Evolutionary conservation across 768 basidiomycete genomes (phyloP).

Genomic region (Lactarius vividus): DNA sequence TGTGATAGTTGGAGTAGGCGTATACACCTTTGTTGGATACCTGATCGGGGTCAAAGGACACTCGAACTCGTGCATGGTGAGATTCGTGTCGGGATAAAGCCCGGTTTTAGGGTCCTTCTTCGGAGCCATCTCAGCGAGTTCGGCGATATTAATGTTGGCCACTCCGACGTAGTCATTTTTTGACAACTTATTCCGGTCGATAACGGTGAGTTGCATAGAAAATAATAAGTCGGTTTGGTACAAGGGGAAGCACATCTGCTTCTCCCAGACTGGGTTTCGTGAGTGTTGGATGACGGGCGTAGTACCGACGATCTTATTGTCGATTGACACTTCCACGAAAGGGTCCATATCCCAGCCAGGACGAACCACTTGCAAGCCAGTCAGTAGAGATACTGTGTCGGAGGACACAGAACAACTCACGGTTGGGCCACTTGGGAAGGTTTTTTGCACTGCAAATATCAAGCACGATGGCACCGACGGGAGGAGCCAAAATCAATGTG

Average conservation of each 20-base stretch:
- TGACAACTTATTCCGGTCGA: slow-evolving; percentile 95
- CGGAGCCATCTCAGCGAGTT: slow-evolving; percentile 41
- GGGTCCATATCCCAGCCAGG: slow-evolving; percentile 97
- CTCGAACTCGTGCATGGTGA: slow-evolving; percentile 69
- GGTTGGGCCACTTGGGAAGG: slow-evolving; percentile 81
- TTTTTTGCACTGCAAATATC: slow-evolving; percentile 84
- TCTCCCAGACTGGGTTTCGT: slow-evolving; percentile 87
- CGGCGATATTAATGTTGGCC: slow-evolving; percentile 62
- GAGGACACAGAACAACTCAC: slow-evolving; percentile 45
- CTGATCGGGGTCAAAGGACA: slow-evolving; percentile 55
- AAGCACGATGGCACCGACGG: slow-evolving; percentile 87
- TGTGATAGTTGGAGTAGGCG: slow-evolving; percentile 63
- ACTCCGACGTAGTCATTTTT: slow-evolving; percentile 90
- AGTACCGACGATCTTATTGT: slow-evolving; percentile 87
- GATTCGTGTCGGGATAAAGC: slow-evolving; percentile 50
- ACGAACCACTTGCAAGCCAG: slow-evolving; percentile 60
- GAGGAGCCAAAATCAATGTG: background rate
- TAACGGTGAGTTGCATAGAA: slow-evolving; percentile 74
- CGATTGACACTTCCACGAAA: slow-evolving; percentile 92
- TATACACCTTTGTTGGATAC: slow-evolving; percentile 63
- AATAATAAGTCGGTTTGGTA: slow-evolving; percentile 81
- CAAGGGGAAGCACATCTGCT: slow-evolving; percentile 94
- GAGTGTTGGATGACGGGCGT: slow-evolving; percentile 85
- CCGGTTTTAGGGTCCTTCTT: slow-evolving; percentile 51
- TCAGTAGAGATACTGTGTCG: background rate